Conservation (phyloP, 73 alveolate genomes). For the Stentor coeruleus region DNA sequence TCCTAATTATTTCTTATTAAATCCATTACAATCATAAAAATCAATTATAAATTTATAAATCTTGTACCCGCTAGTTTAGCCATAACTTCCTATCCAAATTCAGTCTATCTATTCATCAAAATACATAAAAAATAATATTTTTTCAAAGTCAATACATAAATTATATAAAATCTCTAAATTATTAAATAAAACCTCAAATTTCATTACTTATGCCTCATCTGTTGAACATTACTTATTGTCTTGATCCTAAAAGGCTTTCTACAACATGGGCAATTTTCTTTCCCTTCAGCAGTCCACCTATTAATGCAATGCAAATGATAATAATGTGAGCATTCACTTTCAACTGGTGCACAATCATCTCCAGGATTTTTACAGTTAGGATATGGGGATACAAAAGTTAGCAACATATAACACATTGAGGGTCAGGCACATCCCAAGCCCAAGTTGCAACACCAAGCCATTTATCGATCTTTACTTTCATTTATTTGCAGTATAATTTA, state of each 20-base stretch:
- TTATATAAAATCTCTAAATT: too few species aligned
- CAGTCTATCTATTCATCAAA: too few species aligned
- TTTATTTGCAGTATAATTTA: too few species aligned
- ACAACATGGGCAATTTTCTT: slow-evolving; percentile 81
- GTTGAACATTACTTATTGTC: not conserved
- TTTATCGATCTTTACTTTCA: slow-evolving; percentile 74
- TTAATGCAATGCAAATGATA: slow-evolving; percentile 79
- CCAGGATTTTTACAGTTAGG: slow-evolving; percentile 85
- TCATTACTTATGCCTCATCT: too few species aligned
- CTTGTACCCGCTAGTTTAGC: too few species aligned
- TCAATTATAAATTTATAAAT: too few species aligned
- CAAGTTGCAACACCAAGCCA: slow-evolving; percentile 80
- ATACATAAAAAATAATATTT: too few species aligned
- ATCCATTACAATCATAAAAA: too few species aligned
- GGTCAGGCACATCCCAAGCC: slow-evolving; percentile 75
- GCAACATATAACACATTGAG: slow-evolving; percentile 74
- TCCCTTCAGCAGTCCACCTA: slow-evolving; percentile 73
- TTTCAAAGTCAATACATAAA: too few species aligned
- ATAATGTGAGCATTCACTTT: slow-evolving; percentile 75
- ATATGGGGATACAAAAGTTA: slow-evolving; percentile 77
- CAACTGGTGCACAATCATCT: slow-evolving; percentile 83
- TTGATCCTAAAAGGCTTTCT: slow-evolving; percentile 37
- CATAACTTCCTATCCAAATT: too few species aligned
- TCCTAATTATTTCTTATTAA: too few species aligned
- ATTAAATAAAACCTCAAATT: too few species aligned